Evolutionary conservation across 139 green algal species (phyloP).

Genomic region (Trebouxia sp.): DNA sequence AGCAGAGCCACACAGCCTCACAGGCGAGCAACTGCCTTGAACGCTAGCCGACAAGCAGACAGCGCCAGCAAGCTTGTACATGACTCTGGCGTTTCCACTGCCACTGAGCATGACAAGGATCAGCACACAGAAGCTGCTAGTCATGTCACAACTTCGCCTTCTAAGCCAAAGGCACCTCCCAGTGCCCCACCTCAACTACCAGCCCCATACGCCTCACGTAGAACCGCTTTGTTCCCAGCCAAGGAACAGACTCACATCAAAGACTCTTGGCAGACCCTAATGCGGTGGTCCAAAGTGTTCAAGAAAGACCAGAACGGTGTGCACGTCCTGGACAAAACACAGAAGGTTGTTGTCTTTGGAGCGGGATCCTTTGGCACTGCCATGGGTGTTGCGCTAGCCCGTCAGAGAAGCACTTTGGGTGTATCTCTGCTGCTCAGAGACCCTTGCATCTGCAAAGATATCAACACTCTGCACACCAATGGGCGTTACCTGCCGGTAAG

Average conservation of each 20-base stretch:
- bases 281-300: constrained; percentile 85
- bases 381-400: constrained; percentile 84
- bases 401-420: constrained; percentile 79
- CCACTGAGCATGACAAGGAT: background rate
- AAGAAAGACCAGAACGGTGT: constrained; percentile 18
- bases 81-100: background rate
- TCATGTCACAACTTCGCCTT: background rate
- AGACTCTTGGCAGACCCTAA: constrained; percentile 79
- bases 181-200: too few species aligned
- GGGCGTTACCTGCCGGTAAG: constrained; percentile 78
- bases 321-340: constrained; percentile 14
- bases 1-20: background rate
- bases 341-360: constrained; percentile 89
- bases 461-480: constrained; percentile 91
- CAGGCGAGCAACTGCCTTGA: background rate
- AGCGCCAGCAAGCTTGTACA: background rate
- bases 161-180: background rate
- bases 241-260: constrained; percentile 70
- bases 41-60: background rate
- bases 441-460: constrained; percentile 74
- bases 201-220: background rate
- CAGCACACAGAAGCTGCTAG: background rate
- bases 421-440: constrained; percentile 86
- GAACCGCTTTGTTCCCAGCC: constrained; percentile 35
- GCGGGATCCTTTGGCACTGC: constrained; percentile 97